Evolutionary conservation across 495 filamentous ascomycete species (phyloP).

Genomic region (Rhypophila decipiens): DNA sequence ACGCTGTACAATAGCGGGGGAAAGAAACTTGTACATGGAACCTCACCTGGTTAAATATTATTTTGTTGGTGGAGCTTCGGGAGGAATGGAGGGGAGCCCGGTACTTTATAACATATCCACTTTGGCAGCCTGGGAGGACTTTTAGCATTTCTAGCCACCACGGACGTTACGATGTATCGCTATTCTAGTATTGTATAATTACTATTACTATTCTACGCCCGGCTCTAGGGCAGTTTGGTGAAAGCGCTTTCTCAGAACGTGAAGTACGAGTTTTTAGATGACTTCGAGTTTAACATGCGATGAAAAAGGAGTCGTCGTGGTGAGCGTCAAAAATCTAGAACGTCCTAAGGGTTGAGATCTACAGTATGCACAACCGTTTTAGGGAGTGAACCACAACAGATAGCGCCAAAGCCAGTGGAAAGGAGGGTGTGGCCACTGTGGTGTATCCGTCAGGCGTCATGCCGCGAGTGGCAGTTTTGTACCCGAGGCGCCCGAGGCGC

Average conservation of each 20-base stretch:
- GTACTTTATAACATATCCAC: no score
- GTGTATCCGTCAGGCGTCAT: no score
- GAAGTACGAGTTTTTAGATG: not conserved
- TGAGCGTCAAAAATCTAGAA: not conserved
- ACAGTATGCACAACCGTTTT: no score
- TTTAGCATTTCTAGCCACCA: constrained; percentile 14
- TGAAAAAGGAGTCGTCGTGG: not conserved
- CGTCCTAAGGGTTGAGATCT: no score
- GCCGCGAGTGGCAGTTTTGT: no score
- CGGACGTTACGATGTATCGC: constrained; percentile 17
- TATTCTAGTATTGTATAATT: constrained; percentile 40
- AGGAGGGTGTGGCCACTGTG: no score
- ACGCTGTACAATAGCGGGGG: not conserved
- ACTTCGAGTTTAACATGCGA: not conserved
- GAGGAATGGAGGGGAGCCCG: no score
- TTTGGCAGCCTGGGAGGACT: constrained; percentile 10
- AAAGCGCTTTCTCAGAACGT: no score
- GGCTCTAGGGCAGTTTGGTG: not conserved
- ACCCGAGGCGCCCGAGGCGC: no score
- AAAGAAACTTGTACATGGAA: not conserved
- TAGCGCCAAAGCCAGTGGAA: no score
- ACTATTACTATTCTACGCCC: constrained; percentile 24
- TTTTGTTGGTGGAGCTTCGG: no score
- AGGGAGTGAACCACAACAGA: no score
- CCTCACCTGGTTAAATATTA: not conserved